Percentiles rank a stretch among this genome's conserved stretches.
These are phyloP conservation scores for Starmerella scarabaei DNA, from an alignment of 805 yeast genomes.

Conservation along the genomic window DNA sequence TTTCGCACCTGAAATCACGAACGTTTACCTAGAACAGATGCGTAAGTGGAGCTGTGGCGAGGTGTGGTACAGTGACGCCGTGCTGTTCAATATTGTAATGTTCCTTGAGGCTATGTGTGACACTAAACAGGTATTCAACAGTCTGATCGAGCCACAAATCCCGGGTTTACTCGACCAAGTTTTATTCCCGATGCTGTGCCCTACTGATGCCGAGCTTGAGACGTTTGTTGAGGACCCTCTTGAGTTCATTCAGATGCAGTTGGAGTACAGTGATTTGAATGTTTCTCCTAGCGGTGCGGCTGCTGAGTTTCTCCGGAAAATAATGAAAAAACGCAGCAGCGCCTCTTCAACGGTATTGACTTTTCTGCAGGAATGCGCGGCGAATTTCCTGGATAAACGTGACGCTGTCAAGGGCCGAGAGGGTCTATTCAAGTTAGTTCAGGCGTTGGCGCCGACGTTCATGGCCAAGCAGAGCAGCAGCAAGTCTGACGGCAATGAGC, in stretches of 20 bases:
- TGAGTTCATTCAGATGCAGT: conserved; percentile 65
- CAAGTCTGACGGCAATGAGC: not conserved
- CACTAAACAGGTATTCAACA: conserved; percentile 48
- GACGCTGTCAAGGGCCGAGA: conserved; percentile 35
- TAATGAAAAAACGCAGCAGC: conserved; percentile 51
- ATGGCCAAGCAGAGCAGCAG: conserved; percentile 30
- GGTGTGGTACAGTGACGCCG: conserved; percentile 58
- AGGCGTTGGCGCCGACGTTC: conserved; percentile 49
- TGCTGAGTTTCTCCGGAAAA: conserved; percentile 51
- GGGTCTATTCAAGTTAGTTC: conserved; percentile 55
- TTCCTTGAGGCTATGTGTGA: conserved; percentile 52
- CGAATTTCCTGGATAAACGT: conserved; percentile 17
- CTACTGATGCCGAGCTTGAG: conserved; percentile 54
- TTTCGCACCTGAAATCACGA: conserved; percentile 62
- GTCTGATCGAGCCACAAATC: conserved; percentile 48
- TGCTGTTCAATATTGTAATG: conserved; percentile 50
- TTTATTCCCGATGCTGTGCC: conserved; percentile 62
- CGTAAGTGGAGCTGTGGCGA: conserved; percentile 56
- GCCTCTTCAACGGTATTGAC: conserved; percentile 11
- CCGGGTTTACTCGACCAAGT: conserved; percentile 55
- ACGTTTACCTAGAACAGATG: conserved; percentile 49
- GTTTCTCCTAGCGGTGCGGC: conserved; percentile 71
- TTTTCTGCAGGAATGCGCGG: conserved; percentile 18
- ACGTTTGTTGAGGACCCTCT: conserved; percentile 75
- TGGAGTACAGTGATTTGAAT: conserved; percentile 49